These are phyloP conservation scores for Nannizziopsis arthrosporioides DNA, from an alignment of 2,329 filamentous ascomycete species.

Conservation along the genomic window DNA sequence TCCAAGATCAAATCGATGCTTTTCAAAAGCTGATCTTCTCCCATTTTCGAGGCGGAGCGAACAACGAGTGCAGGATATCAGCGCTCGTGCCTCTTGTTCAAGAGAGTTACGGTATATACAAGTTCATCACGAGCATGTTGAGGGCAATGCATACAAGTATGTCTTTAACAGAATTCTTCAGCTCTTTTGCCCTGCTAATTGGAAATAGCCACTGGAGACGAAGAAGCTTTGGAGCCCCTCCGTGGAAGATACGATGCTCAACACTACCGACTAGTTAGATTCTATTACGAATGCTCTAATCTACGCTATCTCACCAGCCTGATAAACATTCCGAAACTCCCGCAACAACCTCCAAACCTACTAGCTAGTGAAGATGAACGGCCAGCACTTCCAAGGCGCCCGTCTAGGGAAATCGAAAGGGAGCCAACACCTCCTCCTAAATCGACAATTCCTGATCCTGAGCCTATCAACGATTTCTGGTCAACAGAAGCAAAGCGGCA, in stretches of 20 bases:
- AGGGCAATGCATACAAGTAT: conserved; percentile 91
- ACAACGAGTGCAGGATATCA: conserved; percentile 95
- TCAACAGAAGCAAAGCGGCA: conserved; percentile 82
- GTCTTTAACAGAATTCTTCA: conserved; percentile 26
- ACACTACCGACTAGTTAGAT: conserved; percentile 90
- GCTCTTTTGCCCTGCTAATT: conserved; percentile 1
- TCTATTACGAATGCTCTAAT: conserved; percentile 99
- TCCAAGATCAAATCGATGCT: conserved; percentile 96
- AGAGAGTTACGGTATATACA: conserved; percentile 98
- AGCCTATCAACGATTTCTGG: conserved; percentile 97
- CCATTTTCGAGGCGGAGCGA: conserved; percentile 79
- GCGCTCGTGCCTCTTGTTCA: conserved; percentile 86
- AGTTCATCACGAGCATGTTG: conserved; percentile 99
- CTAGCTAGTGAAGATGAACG: conserved; percentile 73
- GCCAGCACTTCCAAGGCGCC: conserved; percentile 70
- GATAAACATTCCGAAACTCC: conserved; percentile 90
- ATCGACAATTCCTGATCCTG: conserved; percentile 60
- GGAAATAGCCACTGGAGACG: conserved; percentile 63
- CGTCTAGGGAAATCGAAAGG: conserved; percentile 55
- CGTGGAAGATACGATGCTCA: conserved; percentile 86
- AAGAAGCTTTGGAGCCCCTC: conserved; percentile 80
- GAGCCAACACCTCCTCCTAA: conserved; percentile 57
- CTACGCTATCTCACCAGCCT: conserved; percentile 90
- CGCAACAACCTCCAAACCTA: conserved; percentile 84
- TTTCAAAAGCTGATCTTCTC: conserved; percentile 99